A percentile compares a stretch with the other conserved stretches of the same genome.
These are phyloP conservation scores for Curvularia sp. DNA, from an alignment of 2,329 filamentous ascomycete genomes.

Conservation along the genomic window DNA sequence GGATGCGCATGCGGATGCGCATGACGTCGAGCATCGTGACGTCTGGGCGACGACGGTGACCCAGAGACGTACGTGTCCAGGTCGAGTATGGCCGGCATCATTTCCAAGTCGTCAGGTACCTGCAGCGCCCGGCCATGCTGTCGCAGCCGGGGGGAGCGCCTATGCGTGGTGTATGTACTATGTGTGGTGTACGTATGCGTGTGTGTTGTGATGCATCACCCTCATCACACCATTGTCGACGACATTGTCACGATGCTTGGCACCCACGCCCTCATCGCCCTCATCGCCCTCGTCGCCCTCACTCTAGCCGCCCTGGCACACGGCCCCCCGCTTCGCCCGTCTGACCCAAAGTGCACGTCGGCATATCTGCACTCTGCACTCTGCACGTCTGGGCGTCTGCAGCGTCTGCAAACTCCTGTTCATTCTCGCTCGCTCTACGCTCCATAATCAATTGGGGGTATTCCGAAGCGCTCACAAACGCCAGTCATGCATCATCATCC, in stretches of 20 bases:
- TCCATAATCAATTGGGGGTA: constrained; percentile 45
- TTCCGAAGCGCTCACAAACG: constrained; percentile 46
- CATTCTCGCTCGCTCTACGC: constrained; percentile 28
- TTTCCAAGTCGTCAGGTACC: constrained; percentile 20
- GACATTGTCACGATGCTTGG: constrained; percentile 44
- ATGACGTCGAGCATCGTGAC: constrained; percentile 51
- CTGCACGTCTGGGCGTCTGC: constrained; percentile 6
- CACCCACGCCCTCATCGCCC: not conserved
- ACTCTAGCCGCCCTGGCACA: not conserved
- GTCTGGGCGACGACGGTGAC: constrained; percentile 23
- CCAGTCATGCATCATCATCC: constrained; percentile 40
- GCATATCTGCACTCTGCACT: not conserved
- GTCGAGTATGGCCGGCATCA: not conserved
- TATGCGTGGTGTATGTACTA: not conserved
- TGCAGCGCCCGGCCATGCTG: constrained; percentile 9
- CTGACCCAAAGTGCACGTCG: not conserved
- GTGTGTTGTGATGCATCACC: constrained; percentile 8
- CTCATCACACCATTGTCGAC: constrained; percentile 30
- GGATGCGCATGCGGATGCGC: constrained; percentile 17
- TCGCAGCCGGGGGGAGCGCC: not conserved
- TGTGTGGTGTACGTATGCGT: not conserved
- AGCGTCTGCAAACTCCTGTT: constrained; percentile 2
- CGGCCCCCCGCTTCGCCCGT: not conserved
- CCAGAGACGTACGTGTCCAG: constrained; percentile 9
- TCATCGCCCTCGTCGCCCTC: not conserved